These are phyloP conservation scores for Microsporum canis DNA, from an alignment of 2,329 filamentous ascomycete species.

Conservation along the genomic window DNA sequence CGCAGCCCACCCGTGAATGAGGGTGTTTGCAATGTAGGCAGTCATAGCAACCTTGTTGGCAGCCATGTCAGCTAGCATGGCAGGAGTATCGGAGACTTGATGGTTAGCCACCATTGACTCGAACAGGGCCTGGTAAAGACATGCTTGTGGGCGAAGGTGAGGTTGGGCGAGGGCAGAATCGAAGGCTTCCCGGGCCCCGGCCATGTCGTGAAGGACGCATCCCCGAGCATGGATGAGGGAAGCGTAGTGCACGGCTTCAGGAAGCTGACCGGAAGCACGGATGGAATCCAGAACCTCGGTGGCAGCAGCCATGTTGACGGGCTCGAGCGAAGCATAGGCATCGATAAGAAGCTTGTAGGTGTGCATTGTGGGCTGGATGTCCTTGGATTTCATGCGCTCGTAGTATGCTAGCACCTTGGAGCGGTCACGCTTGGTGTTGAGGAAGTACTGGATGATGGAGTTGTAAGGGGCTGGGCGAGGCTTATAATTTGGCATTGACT, in stretches of 20 bases:
- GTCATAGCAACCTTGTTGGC: slow-evolving; percentile 68
- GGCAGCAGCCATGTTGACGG: slow-evolving; percentile 76
- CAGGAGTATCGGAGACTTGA: slow-evolving; percentile 62
- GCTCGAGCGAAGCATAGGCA: slow-evolving; percentile 85
- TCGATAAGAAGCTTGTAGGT: slow-evolving; percentile 97
- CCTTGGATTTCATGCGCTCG: slow-evolving; percentile 78
- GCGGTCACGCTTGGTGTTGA: slow-evolving; percentile 94
- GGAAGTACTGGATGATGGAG: slow-evolving; percentile 98
- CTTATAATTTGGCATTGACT: slow-evolving; percentile 97
- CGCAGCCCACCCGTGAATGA: slow-evolving; percentile 92
- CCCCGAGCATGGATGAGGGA: slow-evolving; percentile 92
- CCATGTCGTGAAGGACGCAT: slow-evolving; percentile 85
- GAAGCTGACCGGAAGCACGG: slow-evolving; percentile 57
- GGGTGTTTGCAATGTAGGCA: slow-evolving; percentile 93
- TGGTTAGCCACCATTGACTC: slow-evolving; percentile 96
- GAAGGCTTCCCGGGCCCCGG: slow-evolving; percentile 69
- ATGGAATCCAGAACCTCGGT: slow-evolving; percentile 74
- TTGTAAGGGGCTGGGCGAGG: slow-evolving; percentile 95
- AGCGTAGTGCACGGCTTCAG: slow-evolving; percentile 90
- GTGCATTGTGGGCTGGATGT: slow-evolving; percentile 84
- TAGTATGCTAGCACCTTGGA: slow-evolving; percentile 89
- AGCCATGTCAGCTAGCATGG: slow-evolving; percentile 65
- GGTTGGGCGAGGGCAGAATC: slow-evolving; percentile 62
- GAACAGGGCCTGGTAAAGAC: slow-evolving; percentile 91
- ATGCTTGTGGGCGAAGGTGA: slow-evolving; percentile 62